These are phyloP conservation scores for Leccinum variicolor DNA, from an alignment of 768 basidiomycete species.

Conservation along the genomic window DNA sequence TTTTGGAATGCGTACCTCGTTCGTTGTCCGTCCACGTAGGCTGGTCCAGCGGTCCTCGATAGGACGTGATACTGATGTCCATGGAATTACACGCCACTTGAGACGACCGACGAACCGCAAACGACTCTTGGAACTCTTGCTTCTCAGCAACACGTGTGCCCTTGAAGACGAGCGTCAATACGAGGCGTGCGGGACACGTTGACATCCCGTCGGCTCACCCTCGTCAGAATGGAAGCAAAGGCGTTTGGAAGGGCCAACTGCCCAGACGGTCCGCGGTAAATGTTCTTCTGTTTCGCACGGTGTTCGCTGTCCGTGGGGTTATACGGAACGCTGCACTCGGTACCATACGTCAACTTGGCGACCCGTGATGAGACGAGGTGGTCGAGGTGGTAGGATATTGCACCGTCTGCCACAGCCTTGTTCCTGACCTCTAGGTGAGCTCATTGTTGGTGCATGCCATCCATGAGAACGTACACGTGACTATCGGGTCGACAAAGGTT, in stretches of 20 bases:
- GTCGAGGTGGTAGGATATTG: slow-evolving; percentile 41
- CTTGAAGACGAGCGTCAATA: slow-evolving; percentile 23
- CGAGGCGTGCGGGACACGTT: background rate
- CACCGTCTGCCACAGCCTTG: slow-evolving; percentile 55
- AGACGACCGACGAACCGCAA: slow-evolving; percentile 28
- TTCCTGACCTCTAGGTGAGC: slow-evolving; percentile 30
- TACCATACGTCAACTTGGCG: slow-evolving; percentile 47
- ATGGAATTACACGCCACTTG: slow-evolving; percentile 21
- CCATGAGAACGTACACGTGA: slow-evolving; percentile 43
- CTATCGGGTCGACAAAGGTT: slow-evolving; percentile 49
- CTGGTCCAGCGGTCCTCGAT: slow-evolving; percentile 25
- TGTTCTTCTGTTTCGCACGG: slow-evolving; percentile 28
- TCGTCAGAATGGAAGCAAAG: slow-evolving; percentile 42
- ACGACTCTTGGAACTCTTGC: slow-evolving; percentile 42
- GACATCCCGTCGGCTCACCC: slow-evolving; percentile 24
- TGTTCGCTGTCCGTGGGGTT: slow-evolving; percentile 41
- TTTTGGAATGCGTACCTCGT: slow-evolving; percentile 18
- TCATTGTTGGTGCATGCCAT: background rate
- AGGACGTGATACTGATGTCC: slow-evolving; percentile 27
- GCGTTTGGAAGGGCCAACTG: slow-evolving; percentile 36
- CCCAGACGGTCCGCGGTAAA: slow-evolving; percentile 37
- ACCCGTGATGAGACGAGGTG: slow-evolving; percentile 48
- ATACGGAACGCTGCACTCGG: slow-evolving; percentile 35
- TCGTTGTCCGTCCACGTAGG: slow-evolving; percentile 36
- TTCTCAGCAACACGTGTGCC: slow-evolving; percentile 44